Percentiles rank a stretch among this genome's conserved stretches.
phyloP scores from a whole-genome alignment of 2,329 filamentous ascomycete species.

The Pseudogymnoascus sp. region DNA sequence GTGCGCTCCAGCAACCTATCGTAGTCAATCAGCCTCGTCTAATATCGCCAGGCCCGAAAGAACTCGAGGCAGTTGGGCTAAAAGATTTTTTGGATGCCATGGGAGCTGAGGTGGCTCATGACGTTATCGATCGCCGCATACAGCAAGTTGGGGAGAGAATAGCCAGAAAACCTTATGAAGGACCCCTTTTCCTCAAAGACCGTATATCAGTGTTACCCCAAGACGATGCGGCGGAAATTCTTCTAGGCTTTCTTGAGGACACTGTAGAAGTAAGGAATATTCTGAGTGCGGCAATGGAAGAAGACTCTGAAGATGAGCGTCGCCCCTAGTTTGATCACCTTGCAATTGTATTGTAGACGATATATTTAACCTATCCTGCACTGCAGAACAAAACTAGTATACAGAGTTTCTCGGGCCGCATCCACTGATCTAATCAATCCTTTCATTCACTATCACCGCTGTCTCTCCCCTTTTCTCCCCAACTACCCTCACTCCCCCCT shows the following conservation, averaged over 20 bases:
- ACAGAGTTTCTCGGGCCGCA: background rate
- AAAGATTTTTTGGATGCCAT: background rate
- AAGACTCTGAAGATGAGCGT: background rate
- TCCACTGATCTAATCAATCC: background rate
- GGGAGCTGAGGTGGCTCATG: background rate
- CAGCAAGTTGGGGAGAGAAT: background rate
- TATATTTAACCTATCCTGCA: background rate
- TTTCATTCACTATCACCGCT: background rate
- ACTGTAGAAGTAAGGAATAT: background rate
- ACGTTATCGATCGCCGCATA: background rate
- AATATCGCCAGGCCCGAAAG: background rate
- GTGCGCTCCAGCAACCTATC: background rate
- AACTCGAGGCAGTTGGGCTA: background rate
- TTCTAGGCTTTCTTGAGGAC: background rate
- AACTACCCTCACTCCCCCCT: slow-evolving; percentile 49
- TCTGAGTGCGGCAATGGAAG: background rate
- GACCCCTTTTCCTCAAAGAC: background rate
- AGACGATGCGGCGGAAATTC: background rate
- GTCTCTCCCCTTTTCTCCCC: slow-evolving; percentile 16
- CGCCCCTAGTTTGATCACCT: background rate
- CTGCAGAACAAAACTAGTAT: background rate
- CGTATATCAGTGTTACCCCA: background rate
- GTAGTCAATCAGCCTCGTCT: background rate
- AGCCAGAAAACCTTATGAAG: background rate
- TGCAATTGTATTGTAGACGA: background rate